Percentiles rank a stretch among this genome's conserved stretches.
phyloP scores from a whole-genome alignment of 2,329 filamentous ascomycete genomes.

The Diaporthe caulivora region DNA sequence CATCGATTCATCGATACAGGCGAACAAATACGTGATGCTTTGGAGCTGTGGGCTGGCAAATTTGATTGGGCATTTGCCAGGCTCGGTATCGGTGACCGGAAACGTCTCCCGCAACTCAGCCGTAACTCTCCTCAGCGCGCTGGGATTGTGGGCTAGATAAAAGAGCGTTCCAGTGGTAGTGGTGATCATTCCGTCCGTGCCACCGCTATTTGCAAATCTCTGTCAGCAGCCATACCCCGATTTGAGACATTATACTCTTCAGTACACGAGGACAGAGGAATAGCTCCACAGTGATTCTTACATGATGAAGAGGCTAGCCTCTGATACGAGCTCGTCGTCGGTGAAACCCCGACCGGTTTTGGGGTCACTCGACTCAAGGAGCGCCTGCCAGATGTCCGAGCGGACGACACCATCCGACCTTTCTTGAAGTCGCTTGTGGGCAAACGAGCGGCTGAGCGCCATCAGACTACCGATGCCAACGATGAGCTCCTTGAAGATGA shows the following conservation, averaged over 20 bases:
- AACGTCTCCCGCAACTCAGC: neutral
- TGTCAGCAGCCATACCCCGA: too few relatives aligned
- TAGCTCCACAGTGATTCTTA: too few relatives aligned
- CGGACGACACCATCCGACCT: neutral
- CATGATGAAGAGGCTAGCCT: neutral
- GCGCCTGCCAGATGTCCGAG: neutral
- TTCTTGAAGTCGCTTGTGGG: too few relatives aligned
- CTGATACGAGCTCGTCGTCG: neutral
- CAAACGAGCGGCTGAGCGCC: too few relatives aligned
- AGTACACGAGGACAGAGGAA: too few relatives aligned
- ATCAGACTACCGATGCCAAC: too few relatives aligned
- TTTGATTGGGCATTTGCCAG: neutral
- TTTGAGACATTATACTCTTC: too few relatives aligned
- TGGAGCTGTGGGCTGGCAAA: neutral
- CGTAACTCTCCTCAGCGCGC: neutral
- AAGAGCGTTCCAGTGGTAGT: neutral
- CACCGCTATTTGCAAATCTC: neutral
- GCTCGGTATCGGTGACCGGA: neutral
- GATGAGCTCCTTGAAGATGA: too few relatives aligned
- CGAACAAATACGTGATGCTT: neutral
- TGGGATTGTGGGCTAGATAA: neutral
- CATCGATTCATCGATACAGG: neutral
- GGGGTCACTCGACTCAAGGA: neutral
- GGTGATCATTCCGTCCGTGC: neutral
- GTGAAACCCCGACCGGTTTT: neutral